Evolutionary conservation across 192 early-diverging fungal species (phyloP).

Genomic region (Chytriomyces sp.): DNA sequence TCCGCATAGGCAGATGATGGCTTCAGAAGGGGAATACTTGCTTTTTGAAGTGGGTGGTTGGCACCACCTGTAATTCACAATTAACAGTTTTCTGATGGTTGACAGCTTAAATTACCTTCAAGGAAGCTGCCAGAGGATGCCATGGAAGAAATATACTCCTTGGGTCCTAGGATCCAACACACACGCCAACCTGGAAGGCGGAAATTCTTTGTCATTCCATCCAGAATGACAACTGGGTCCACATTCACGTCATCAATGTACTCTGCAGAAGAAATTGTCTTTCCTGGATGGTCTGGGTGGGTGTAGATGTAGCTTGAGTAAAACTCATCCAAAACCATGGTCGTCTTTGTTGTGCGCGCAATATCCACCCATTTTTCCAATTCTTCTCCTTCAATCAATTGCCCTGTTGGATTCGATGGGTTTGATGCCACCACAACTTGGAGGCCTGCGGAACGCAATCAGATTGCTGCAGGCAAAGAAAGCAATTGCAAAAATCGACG

Average conservation of each 20-base stretch:
- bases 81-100: no score
- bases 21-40: constrained; percentile 54
- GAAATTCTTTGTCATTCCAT: constrained; percentile 41
- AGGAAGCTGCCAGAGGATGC: constrained; percentile 52
- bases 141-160: constrained; percentile 54
- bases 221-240: constrained; percentile 50
- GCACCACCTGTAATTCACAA: no score
- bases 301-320: constrained; percentile 59
- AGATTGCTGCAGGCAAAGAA: no score
- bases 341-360: constrained; percentile 44
- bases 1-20: constrained; percentile 42
- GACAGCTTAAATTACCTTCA: no score
- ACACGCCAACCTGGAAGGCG: constrained; percentile 61
- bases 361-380: constrained; percentile 43
- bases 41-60: constrained; percentile 56
- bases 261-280: constrained; percentile 45
- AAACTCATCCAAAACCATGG: constrained; percentile 58
- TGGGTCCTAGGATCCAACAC: constrained; percentile 60
- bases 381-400: constrained; percentile 49
- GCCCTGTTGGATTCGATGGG: constrained; percentile 58
- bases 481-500: neutral
- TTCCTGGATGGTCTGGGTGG: constrained; percentile 39
- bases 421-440: constrained; percentile 55
- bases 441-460: constrained; percentile 40
- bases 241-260: constrained; percentile 54